A percentile compares a stretch with the other conserved stretches of the same genome.
Evolutionary conservation across 2,329 filamentous ascomycete species (phyloP).

Genomic region (Pseudogymnoascus verrucosus): DNA sequence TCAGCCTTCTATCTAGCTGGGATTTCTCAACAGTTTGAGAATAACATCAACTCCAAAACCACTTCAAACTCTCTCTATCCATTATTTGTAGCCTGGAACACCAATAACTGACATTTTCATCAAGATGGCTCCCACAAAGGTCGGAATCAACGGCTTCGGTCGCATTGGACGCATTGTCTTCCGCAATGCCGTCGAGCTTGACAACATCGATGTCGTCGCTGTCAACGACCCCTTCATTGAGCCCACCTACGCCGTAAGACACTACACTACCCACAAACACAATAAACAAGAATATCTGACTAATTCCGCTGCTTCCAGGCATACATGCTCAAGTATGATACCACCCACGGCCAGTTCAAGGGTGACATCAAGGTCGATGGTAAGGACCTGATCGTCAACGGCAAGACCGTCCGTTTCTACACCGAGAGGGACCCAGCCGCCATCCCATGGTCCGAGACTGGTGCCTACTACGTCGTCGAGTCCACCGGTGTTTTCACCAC

Average conservation of each 20-base stretch:
- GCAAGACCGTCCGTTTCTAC: constrained; percentile 94
- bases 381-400: constrained; percentile 76
- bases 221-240: constrained; percentile 99
- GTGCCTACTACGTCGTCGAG: constrained; percentile 92
- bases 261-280: not conserved
- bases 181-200: constrained; percentile 91
- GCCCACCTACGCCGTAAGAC: constrained; percentile 84
- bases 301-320: constrained; percentile 45
- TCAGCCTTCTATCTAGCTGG: not conserved
- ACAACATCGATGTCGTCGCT: constrained; percentile 84
- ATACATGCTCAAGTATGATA: constrained; percentile 99
- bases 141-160: constrained; percentile 99
- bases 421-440: constrained; percentile 77
- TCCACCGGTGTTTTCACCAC: constrained; percentile 99
- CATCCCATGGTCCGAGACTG: constrained; percentile 86
- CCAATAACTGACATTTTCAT: constrained; percentile 15
- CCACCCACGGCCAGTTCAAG: constrained; percentile 94
- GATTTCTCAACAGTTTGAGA: constrained; percentile 7
- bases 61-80: not conserved
- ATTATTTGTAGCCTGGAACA: not conserved
- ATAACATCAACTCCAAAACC: not conserved
- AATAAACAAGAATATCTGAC: constrained; percentile 6
- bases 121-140: constrained; percentile 55
- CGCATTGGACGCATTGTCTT: constrained; percentile 99
- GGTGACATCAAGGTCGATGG: constrained; percentile 67